Percentiles rank a stretch among this genome's conserved stretches.
Evolutionary conservation across 2,329 filamentous ascomycete genomes (phyloP).

Genomic region (Westerdykella aurantiaca): DNA sequence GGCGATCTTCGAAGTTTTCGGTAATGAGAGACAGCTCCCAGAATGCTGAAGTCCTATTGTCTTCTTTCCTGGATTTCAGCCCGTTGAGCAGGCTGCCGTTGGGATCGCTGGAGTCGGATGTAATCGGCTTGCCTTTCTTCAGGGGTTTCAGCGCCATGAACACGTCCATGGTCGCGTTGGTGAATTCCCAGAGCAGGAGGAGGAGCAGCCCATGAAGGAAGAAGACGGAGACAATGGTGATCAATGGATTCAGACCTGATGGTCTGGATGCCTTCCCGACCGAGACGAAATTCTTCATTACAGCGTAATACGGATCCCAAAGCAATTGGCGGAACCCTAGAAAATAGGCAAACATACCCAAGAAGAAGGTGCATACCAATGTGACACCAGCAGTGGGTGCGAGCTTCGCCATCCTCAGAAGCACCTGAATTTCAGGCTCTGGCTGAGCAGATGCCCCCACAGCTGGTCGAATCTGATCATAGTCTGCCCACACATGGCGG

Average conservation of each 20-base stretch:
- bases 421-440: conserved; percentile 22
- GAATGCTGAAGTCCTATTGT: conserved; percentile 76
- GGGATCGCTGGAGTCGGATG: conserved; percentile 78
- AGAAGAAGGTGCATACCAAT: conserved; percentile 47
- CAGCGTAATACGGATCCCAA: conserved; percentile 55
- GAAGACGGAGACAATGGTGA: conserved; percentile 50
- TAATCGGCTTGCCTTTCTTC: conserved; percentile 79
- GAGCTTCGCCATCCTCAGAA: conserved; percentile 16
- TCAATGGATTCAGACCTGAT: conserved; percentile 53
- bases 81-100: conserved; percentile 85
- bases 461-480: conserved; percentile 52
- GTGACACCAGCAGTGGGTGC: conserved; percentile 11
- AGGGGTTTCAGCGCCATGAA: conserved; percentile 75
- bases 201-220: conserved; percentile 58
- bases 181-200: conserved; percentile 67
- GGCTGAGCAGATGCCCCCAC: too few species aligned
- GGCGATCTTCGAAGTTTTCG: conserved; percentile 64
- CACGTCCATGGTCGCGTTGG: conserved; percentile 71
- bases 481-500: conserved; percentile 65
- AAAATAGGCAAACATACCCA: conserved; percentile 24
- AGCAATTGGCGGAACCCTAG: conserved; percentile 22
- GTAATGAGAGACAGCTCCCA: conserved; percentile 86
- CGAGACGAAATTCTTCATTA: conserved; percentile 68
- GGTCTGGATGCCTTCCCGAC: conserved; percentile 62
- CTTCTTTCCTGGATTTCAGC: conserved; percentile 73